A percentile compares a stretch with the other conserved stretches of the same genome.
phyloP scores from a whole-genome alignment of 78 protist genomes.

The Protostelium mycophagum region DNA sequence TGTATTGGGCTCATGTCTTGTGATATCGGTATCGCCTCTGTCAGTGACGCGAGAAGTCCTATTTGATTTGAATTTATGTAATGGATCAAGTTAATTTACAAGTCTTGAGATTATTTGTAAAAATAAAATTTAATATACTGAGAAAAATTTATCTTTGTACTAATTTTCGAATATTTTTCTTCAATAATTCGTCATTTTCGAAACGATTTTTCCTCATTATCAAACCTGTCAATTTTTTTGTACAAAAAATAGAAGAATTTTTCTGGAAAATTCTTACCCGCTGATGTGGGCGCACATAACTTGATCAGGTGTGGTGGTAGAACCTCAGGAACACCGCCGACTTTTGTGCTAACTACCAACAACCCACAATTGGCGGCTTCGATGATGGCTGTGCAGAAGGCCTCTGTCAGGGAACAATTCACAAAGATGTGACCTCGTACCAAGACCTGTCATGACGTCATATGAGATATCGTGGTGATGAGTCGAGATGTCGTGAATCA shows the following conservation, averaged over 20 bases:
- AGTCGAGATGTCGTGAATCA: not conserved
- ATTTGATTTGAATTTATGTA: not conserved
- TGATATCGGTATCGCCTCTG: conserved; percentile 1
- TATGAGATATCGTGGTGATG: not conserved
- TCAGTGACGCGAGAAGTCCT: conserved; percentile 20
- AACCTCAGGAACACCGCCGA: conserved; percentile 97
- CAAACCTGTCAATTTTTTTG: not conserved
- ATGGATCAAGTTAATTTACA: not conserved
- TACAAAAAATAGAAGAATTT: not conserved
- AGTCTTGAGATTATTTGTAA: too few relatives aligned
- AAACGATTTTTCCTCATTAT: not conserved
- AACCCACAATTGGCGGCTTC: conserved; percentile 94
- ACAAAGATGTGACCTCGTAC: conserved; percentile 92
- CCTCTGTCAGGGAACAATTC: conserved; percentile 95
- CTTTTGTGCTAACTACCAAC: conserved; percentile 81
- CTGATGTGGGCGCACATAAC: conserved; percentile 69
- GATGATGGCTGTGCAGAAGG: conserved; percentile 97
- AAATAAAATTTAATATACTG: too few relatives aligned
- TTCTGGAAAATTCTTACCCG: not conserved
- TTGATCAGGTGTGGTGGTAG: conserved; percentile 76
- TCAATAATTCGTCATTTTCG: too few relatives aligned
- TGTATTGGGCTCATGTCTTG: conserved; percentile 9
- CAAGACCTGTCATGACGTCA: conserved; percentile 43
- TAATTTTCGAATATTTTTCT: too few relatives aligned
- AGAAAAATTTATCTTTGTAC: too few relatives aligned